Percentiles rank a stretch among this genome's conserved stretches.
Evolutionary conservation across 306 rosid species (phyloP).

Genomic region (Benincasa hispida): DNA sequence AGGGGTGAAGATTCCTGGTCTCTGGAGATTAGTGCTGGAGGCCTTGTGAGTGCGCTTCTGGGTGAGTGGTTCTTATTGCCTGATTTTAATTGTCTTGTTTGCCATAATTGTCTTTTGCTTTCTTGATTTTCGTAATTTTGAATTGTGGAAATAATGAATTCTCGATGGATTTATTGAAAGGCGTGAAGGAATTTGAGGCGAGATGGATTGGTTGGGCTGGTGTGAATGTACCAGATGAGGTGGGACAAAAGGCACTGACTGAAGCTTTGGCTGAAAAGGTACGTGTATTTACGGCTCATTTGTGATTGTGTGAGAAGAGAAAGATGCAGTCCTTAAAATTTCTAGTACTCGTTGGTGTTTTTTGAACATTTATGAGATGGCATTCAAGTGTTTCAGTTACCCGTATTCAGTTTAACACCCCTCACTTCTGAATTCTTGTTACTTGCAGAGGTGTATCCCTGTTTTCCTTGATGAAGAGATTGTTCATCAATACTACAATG

Average conservation of each 20-base stretch:
- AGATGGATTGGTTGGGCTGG: slow-evolving; percentile 99
- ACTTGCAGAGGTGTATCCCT: slow-evolving; percentile 67
- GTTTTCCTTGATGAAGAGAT: slow-evolving; percentile 90
- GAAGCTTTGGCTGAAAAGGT: slow-evolving; percentile 84
- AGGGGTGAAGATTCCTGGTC: slow-evolving; percentile 81
- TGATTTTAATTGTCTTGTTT: background rate
- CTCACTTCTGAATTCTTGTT: background rate
- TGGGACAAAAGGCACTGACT: slow-evolving; percentile 79
- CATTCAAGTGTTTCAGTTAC: background rate
- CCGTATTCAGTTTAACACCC: background rate
- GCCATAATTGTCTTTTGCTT: background rate
- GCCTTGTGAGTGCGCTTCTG: slow-evolving; percentile 73
- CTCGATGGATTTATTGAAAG: slow-evolving; percentile 23
- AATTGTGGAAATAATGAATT: slow-evolving; percentile 11
- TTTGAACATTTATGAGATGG: background rate
- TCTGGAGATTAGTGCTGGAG: slow-evolving; percentile 81
- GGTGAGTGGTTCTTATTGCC: slow-evolving; percentile 34
- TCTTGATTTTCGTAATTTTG: slow-evolving; percentile 6
- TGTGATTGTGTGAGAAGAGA: background rate
- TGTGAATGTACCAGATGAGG: slow-evolving; percentile 74
- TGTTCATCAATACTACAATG: slow-evolving; percentile 87
- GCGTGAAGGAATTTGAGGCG: slow-evolving; percentile 79
- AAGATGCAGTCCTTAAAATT: background rate
- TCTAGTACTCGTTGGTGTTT: background rate
- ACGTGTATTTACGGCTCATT: background rate